A percentile compares a stretch with the other conserved stretches of the same genome.
Conservation (phyloP, 129 eudicot genomes). For the Artemisia argyi region DNA sequence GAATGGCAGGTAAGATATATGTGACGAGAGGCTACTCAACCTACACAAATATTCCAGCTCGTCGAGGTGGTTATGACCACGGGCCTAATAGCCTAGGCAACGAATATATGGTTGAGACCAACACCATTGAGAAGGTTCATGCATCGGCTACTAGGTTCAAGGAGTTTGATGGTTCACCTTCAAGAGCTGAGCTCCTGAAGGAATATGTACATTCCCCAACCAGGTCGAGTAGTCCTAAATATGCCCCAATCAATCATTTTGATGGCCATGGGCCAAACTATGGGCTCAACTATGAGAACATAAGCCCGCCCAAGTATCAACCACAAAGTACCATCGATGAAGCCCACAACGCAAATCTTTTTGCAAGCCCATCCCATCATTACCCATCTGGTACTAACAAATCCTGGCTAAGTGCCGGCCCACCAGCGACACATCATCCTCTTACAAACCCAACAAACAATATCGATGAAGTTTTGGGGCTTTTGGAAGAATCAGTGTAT, state of each 20-base stretch:
- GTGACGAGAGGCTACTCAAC: slow-evolving; percentile 33
- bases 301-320: slow-evolving; percentile 22
- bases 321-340: background rate
- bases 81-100: slow-evolving; percentile 1
- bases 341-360: background rate
- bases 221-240: slow-evolving; percentile 8
- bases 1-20: slow-evolving; percentile 17
- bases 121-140: slow-evolving; percentile 3
- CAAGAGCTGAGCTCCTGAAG: slow-evolving; percentile 31
- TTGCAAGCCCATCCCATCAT: background rate
- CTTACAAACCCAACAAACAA: slow-evolving; percentile 23
- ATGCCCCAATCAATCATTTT: background rate
- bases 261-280: background rate
- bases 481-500: slow-evolving; percentile 28
- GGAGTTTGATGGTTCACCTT: slow-evolving; percentile 21
- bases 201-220: slow-evolving; percentile 29
- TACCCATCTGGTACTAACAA: slow-evolving; percentile 21
- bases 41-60: slow-evolving; percentile 19
- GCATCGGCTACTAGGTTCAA: slow-evolving; percentile 16
- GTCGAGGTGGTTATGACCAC: slow-evolving; percentile 9
- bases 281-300: slow-evolving; percentile 10
- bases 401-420: slow-evolving; percentile 11
- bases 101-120: slow-evolving; percentile 22
- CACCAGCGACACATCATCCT: slow-evolving; percentile 24
- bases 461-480: slow-evolving; percentile 28